Conservation (phyloP, 1,139 yeast genomes). For the Meyerozyma elateridarum region DNA sequence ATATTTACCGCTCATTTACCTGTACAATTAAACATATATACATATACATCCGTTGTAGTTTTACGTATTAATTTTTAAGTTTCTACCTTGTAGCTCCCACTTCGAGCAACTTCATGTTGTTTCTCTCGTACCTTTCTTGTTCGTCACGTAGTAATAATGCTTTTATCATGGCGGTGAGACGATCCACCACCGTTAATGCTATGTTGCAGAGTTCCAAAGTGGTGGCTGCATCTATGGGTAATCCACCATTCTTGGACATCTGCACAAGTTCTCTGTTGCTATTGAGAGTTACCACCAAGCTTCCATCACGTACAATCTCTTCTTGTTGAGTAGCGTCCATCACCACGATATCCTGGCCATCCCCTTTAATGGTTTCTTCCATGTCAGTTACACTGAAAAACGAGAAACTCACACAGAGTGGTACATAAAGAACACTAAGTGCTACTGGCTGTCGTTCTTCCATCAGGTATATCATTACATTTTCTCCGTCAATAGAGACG, state of each 20-base stretch:
- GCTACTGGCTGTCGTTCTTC: conserved; percentile 86
- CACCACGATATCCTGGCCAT: conserved; percentile 48
- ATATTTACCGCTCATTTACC: background rate
- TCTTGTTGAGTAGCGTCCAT: conserved; percentile 79
- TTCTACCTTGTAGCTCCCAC: conserved; percentile 33
- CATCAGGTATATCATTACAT: conserved; percentile 58
- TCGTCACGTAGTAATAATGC: conserved; percentile 54
- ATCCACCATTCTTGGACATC: conserved; percentile 84
- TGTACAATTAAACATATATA: conserved; percentile 3
- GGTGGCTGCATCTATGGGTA: conserved; percentile 71
- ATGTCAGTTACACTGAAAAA: conserved; percentile 66
- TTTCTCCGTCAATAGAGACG: conserved; percentile 59
- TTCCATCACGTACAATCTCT: conserved; percentile 73
- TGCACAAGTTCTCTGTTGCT: conserved; percentile 90
- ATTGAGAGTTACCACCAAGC: conserved; percentile 78
- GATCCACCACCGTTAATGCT: conserved; percentile 62
- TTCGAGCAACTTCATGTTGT: conserved; percentile 31
- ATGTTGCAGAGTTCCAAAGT: conserved; percentile 65
- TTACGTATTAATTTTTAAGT: conserved; percentile 1
- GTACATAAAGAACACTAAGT: conserved; percentile 79
- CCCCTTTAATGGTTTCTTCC: conserved; percentile 69
- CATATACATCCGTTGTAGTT: background rate
- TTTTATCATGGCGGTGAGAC: conserved; percentile 62
- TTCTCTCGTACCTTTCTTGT: conserved; percentile 24
- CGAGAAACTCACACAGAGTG: conserved; percentile 86